Conservation (phyloP, 2,329 filamentous ascomycete species). For the Teratosphaeriaceae sp. region DNA sequence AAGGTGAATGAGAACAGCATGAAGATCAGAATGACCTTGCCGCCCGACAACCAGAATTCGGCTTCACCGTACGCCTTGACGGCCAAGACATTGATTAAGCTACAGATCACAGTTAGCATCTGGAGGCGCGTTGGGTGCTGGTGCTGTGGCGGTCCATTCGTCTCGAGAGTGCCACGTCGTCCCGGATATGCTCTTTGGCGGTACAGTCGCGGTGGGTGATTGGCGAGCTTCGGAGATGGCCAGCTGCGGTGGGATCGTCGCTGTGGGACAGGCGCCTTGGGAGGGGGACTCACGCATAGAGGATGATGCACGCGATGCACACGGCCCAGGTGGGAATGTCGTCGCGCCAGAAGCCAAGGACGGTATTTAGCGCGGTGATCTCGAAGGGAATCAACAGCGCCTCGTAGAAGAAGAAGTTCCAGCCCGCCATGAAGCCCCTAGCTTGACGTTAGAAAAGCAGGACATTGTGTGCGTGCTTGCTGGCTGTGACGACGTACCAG, state of each 20-base stretch:
- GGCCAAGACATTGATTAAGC: constrained; percentile 35
- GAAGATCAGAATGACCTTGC: constrained; percentile 30
- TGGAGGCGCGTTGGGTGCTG: constrained; percentile 1
- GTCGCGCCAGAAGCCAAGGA: constrained; percentile 36
- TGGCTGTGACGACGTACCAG: too few species aligned
- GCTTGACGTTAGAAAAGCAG: too few species aligned
- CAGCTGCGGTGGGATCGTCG: constrained; percentile 6
- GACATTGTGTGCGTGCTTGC: too few species aligned
- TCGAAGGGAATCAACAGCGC: constrained; percentile 47
- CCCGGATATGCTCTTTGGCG: background rate
- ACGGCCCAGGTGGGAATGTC: constrained; percentile 39
- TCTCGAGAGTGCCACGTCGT: constrained; percentile 1
- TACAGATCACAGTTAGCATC: constrained; percentile 4
- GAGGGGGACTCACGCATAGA: constrained; percentile 19
- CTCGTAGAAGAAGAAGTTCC: constrained; percentile 36
- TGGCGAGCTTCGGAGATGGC: too few species aligned
- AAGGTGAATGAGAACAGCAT: constrained; percentile 26
- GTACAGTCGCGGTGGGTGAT: background rate
- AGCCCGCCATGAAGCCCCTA: constrained; percentile 51
- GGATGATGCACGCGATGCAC: constrained; percentile 34
- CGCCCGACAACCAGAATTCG: constrained; percentile 48
- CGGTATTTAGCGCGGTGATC: constrained; percentile 40
- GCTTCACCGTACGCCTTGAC: constrained; percentile 41
- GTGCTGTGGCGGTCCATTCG: constrained; percentile 4
- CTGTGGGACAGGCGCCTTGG: too few species aligned